These are phyloP conservation scores for Candida oleophila DNA, from an alignment of 805 yeast genomes.

Conservation along the genomic window DNA sequence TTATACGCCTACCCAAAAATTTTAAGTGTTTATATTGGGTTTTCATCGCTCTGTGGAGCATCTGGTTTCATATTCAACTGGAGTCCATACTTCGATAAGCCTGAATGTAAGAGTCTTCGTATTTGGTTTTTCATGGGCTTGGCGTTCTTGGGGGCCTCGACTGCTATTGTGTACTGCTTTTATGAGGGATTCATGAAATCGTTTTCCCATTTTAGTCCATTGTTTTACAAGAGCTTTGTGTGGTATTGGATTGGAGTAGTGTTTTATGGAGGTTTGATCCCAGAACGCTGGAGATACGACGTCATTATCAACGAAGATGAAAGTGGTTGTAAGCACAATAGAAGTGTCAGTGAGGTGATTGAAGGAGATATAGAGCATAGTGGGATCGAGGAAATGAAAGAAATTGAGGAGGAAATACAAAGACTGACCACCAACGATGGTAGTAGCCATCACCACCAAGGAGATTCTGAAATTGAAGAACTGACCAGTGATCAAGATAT, in stretches of 20 bases:
- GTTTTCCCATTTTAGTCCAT: conserved; percentile 59
- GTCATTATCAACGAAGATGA: conserved; percentile 50
- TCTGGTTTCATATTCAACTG: conserved; percentile 81
- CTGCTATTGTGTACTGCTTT: conserved; percentile 55
- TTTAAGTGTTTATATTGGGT: conserved; percentile 47
- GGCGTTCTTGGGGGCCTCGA: conserved; percentile 70
- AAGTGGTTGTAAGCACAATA: conserved; percentile 18
- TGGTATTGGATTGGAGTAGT: conserved; percentile 83
- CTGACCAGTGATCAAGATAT: neutral
- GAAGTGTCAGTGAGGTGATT: conserved; percentile 29
- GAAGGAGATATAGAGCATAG: conserved; percentile 33
- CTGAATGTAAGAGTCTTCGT: conserved; percentile 77
- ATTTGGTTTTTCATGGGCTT: conserved; percentile 78
- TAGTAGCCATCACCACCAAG: too few relatives aligned
- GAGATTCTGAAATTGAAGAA: conserved; percentile 13
- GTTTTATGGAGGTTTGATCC: conserved; percentile 83
- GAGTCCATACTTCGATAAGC: conserved; percentile 88
- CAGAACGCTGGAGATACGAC: conserved; percentile 84
- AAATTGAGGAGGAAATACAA: conserved; percentile 26
- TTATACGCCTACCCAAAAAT: conserved; percentile 61
- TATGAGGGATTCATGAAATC: conserved; percentile 58
- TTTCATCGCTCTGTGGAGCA: conserved; percentile 66
- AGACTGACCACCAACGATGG: conserved; percentile 1
- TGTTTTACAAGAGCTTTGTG: conserved; percentile 61
- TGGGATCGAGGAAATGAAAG: conserved; percentile 38